Conservation (phyloP, 1,139 yeast genomes). For the Sugiyamaella grinbergsii region DNA sequence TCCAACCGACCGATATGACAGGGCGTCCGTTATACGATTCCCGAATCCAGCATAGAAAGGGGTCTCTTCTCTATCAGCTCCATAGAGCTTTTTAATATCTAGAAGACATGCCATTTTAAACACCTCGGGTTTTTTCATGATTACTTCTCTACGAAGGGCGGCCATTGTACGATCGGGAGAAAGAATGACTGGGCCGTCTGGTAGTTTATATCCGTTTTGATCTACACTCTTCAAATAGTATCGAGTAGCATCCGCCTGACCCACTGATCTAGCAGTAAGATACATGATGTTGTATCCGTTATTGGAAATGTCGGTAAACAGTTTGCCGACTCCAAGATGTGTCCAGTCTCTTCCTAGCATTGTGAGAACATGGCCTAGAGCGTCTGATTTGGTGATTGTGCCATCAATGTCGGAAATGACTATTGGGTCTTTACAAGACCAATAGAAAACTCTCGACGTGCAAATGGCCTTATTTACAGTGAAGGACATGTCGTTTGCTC, state of each 20-base stretch:
- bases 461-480: conserved; percentile 78
- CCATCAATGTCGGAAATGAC: conserved; percentile 98
- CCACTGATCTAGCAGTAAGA: conserved; percentile 92
- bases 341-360: conserved; percentile 98
- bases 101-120: conserved; percentile 96
- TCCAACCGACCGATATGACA: conserved; percentile 90
- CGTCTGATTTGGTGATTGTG: conserved; percentile 96
- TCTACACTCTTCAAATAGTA: conserved; percentile 76
- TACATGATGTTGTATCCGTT: conserved; percentile 95
- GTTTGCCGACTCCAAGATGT: conserved; percentile 89
- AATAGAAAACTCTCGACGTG: conserved; percentile 70
- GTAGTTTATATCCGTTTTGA: conserved; percentile 74
- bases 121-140: conserved; percentile 92
- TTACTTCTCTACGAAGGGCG: conserved; percentile 87
- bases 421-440: conserved; percentile 85
- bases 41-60: conserved; percentile 99
- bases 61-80: conserved; percentile 45
- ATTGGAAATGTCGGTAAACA: conserved; percentile 77
- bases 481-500: conserved; percentile 77
- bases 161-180: conserved; percentile 98
- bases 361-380: conserved; percentile 92
- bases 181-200: conserved; percentile 90
- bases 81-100: conserved; percentile 71
- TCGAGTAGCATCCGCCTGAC: conserved; percentile 92
- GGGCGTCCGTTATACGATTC: conserved; percentile 93